Conservation (phyloP, 495 filamentous ascomycete species). For the Articulospora tetracladia region DNA sequence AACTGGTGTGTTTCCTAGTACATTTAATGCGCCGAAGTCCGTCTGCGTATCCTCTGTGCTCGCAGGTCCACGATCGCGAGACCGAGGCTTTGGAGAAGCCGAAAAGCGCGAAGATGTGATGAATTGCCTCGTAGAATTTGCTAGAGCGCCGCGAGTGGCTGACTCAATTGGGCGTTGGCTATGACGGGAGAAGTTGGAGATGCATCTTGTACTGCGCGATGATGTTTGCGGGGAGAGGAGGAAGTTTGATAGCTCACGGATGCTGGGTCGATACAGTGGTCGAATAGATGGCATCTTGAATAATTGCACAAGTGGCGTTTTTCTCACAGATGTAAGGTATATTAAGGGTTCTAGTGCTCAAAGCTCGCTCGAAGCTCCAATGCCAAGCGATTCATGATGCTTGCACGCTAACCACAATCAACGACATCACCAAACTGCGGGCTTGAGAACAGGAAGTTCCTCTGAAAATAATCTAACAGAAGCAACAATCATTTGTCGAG, state of each 20-base stretch:
- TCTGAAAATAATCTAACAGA: too few relatives aligned
- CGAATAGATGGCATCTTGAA: constrained; percentile 11
- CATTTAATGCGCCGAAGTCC: constrained; percentile 71
- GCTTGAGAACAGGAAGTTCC: too few relatives aligned
- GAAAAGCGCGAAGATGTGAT: neutral
- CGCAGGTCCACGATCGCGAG: constrained; percentile 21
- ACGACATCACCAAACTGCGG: neutral
- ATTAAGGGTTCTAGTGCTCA: neutral
- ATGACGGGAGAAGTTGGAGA: neutral
- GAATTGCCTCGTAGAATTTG: neutral
- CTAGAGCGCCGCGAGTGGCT: neutral
- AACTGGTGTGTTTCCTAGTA: constrained; percentile 69
- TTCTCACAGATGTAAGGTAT: neutral
- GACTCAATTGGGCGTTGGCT: neutral
- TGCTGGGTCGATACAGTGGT: constrained; percentile 12
- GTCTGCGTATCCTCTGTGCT: constrained; percentile 40
- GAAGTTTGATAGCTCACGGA: constrained; percentile 14
- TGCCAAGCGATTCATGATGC: neutral
- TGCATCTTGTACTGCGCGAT: neutral
- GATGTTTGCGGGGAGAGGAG: constrained; percentile 14
- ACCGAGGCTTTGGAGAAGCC: constrained; percentile 12
- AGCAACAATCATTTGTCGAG: too few relatives aligned
- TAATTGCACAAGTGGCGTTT: neutral
- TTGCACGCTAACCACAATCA: neutral
- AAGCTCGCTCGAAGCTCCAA: neutral